Percentiles rank a stretch among this genome's conserved stretches.
Conservation (phyloP, 2,329 filamentous ascomycete species). For the Trichoderma citrinoviride region DNA sequence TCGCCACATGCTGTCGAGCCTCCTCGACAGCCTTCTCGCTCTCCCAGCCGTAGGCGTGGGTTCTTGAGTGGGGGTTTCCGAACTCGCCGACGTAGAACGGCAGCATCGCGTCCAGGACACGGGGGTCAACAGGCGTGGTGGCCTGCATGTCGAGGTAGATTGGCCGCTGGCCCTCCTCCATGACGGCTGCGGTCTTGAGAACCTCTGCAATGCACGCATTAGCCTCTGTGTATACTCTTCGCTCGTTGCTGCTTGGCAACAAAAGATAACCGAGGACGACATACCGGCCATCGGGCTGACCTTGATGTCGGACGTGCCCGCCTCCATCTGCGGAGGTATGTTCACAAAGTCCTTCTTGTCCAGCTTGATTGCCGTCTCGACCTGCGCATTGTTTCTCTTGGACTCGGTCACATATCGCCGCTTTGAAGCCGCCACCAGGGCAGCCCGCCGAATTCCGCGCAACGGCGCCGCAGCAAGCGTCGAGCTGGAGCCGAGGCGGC, state of each 20-base stretch:
- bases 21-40: constrained; percentile 91
- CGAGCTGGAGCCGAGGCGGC: constrained; percentile 51
- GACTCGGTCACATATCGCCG: constrained; percentile 82
- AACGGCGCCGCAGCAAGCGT: constrained; percentile 32
- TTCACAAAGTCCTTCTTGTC: constrained; percentile 80
- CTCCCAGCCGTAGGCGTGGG: constrained; percentile 98
- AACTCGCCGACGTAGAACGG: constrained; percentile 91
- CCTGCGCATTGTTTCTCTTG: constrained; percentile 74
- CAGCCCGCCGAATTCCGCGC: constrained; percentile 33
- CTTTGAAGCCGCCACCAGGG: constrained; percentile 35
- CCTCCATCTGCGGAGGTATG: constrained; percentile 38
- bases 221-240: constrained; percentile 8
- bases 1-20: constrained; percentile 78
- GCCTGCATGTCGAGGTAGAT: constrained; percentile 99
- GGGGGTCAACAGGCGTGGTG: constrained; percentile 90
- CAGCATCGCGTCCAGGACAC: constrained; percentile 94
- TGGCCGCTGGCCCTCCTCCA: constrained; percentile 88
- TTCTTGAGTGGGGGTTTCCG: constrained; percentile 95
- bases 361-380: constrained; percentile 81
- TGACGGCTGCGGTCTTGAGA: constrained; percentile 84
- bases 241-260: not conserved
- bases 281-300: constrained; percentile 73
- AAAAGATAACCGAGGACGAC: constrained; percentile 24
- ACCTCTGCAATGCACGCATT: constrained; percentile 53
- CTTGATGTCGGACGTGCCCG: constrained; percentile 45